Evolutionary conservation across 805 yeast genomes (phyloP), one percentile per base, ranked within the genome.

Genomic region (Saccharomycopsis capsularis): DNA sequence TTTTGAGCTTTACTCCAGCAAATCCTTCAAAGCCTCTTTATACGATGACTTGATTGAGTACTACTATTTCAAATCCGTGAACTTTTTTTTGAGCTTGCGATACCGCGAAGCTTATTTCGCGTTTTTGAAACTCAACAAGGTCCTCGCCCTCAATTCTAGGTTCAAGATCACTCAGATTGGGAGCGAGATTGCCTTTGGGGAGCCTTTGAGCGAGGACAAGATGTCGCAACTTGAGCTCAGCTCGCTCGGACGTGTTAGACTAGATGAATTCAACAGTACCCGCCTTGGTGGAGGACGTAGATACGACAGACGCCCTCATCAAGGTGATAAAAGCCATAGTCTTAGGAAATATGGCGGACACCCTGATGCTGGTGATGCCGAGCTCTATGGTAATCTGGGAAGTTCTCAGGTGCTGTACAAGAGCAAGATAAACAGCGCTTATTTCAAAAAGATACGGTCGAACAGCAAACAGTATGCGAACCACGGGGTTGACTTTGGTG

Each of bases 1-100:
- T 2, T 25, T 27, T 21, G 27, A 15, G 7, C 35, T 46, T 9
- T 44, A 49, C 24, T 39, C 29, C 18, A 18, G 19, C n/a, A 16
- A 34, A 13, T 5, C 37, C 4, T 3, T 11, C 22, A 21, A 34
- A 6, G 44, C 23, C 6, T 15, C 36, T 2, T 38, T 51, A 13
- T 51, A 44, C 36, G 55, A 51, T 37, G 55, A 51, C 29, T 34
- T 51, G 27, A 32, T 51, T 30, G 46, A 42, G 15, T 48, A 40
- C 21, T 40, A 36, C 37, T 48, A 47, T 27, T 51, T 23, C 23
- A 23, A 35, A 2, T 23, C 47, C 4, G 27, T 47, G 24, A 44
- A 48, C 18, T 23, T 18, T 6, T 44, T 44, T 37, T 18, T 25
- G 4, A 7, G 35, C 18, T 19, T 18, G 4, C 7, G 37, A 4